Percentiles rank a stretch among this genome's conserved stretches.
These are phyloP conservation scores for Penicillium sp. DNA, from an alignment of 2,329 filamentous ascomycete species.

Conservation along the genomic window DNA sequence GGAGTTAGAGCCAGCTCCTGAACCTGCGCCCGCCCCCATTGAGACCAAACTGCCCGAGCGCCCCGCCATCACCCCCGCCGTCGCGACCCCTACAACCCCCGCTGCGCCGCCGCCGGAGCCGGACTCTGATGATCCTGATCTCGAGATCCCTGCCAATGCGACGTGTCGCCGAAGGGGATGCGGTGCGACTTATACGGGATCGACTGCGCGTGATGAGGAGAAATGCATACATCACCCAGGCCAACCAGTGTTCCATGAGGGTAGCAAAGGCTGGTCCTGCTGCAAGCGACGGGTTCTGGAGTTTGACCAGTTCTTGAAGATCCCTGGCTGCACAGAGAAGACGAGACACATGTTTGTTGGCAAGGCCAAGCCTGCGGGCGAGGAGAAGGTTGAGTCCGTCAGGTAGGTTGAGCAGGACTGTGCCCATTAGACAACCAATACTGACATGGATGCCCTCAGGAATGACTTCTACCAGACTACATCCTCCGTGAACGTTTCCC, in stretches of 20 bases:
- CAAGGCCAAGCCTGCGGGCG: constrained; percentile 59
- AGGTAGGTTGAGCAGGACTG: constrained; percentile 49
- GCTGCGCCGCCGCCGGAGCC: constrained; percentile 54
- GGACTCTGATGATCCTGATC: constrained; percentile 75
- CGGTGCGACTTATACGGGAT: constrained; percentile 58
- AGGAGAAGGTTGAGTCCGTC: constrained; percentile 74
- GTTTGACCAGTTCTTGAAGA: constrained; percentile 97
- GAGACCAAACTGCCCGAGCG: constrained; percentile 15
- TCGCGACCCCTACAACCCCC: constrained; percentile 29
- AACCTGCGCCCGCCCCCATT: constrained; percentile 22
- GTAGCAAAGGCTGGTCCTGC: constrained; percentile 95
- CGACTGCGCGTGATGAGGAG: constrained; percentile 60
- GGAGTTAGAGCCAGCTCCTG: constrained; percentile 23
- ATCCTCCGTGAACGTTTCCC: constrained; percentile 75
- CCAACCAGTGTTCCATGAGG: constrained; percentile 90
- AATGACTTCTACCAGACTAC: constrained; percentile 95
- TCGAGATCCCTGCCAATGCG: constrained; percentile 67
- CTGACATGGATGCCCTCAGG: constrained; percentile 38
- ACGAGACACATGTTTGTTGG: constrained; percentile 77
- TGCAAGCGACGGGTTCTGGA: constrained; percentile 93
- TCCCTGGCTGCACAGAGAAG: constrained; percentile 83
- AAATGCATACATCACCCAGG: constrained; percentile 86
- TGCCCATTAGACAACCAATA: neutral
- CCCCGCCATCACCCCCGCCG: constrained; percentile 26
- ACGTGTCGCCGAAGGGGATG: constrained; percentile 76